Percentiles rank a stretch among this genome's conserved stretches.
phyloP scores from a whole-genome alignment of 805 yeast species.

The Metschnikowia picachoensis region DNA sequence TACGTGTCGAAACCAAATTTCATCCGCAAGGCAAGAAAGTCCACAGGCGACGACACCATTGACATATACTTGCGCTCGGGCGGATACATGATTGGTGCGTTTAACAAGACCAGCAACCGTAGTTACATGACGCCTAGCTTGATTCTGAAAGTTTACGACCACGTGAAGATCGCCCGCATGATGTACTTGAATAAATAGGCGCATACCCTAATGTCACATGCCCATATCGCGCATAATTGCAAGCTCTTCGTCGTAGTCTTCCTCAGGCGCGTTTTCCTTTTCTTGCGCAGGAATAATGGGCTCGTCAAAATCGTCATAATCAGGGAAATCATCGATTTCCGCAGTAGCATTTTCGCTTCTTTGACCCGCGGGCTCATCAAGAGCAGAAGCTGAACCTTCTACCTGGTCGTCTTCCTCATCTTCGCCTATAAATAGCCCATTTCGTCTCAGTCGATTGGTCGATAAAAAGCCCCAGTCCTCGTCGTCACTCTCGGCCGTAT shows the following conservation, averaged over 20 bases:
- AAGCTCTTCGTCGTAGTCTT: slow-evolving; percentile 25
- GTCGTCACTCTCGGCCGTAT: slow-evolving; percentile 11
- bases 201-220: slow-evolving; percentile 12
- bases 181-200: slow-evolving; percentile 6
- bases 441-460: slow-evolving; percentile 11
- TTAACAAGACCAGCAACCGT: slow-evolving; percentile 26
- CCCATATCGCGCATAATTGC: slow-evolving; percentile 40
- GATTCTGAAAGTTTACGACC: slow-evolving; percentile 44
- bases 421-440: slow-evolving; percentile 28
- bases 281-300: slow-evolving; percentile 1
- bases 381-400: not conserved
- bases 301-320: slow-evolving; percentile 22
- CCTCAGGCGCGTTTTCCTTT: not conserved
- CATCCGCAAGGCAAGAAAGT: not conserved
- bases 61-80: slow-evolving; percentile 9
- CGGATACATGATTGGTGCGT: slow-evolving; percentile 45
- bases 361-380: not conserved
- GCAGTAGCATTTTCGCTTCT: too few relatives aligned
- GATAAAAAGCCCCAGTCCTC: slow-evolving; percentile 21
- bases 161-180: slow-evolving; percentile 46
- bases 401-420: slow-evolving; percentile 32
- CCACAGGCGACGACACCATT: not conserved
- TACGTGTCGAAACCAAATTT: slow-evolving; percentile 41
- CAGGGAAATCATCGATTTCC: not conserved
- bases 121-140: slow-evolving; percentile 29